Conservation (phyloP, 192 early-diverging fungal genomes). For the Entomortierella lignicola region DNA sequence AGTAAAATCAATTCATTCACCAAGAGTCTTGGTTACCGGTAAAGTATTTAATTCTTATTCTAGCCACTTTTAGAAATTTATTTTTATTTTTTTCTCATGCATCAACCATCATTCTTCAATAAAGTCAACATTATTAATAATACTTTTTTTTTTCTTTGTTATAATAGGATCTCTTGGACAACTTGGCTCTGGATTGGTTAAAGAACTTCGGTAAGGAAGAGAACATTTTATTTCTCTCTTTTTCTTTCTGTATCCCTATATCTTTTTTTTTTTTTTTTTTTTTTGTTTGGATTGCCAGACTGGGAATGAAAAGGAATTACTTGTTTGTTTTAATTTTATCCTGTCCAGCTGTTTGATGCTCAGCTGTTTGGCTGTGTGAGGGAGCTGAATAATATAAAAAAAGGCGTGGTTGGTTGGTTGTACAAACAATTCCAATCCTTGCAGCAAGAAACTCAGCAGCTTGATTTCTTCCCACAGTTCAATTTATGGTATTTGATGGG, state of each 20-base stretch:
- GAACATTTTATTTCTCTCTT: background rate
- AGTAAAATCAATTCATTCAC: conserved; percentile 52
- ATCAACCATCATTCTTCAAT: too few species aligned
- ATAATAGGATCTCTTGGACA: conserved; percentile 63
- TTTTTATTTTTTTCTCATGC: background rate
- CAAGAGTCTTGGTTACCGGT: conserved; percentile 72
- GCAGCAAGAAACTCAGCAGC: conserved; percentile 3
- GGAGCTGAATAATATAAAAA: too few species aligned
- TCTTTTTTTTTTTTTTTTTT: background rate
- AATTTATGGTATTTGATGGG: conserved; percentile 4
- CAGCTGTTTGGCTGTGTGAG: conserved; percentile 22
- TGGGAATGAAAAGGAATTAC: background rate
- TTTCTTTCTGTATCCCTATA: background rate
- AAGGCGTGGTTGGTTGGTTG: too few species aligned
- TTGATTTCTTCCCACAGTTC: conserved; percentile 50
- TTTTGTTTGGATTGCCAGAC: background rate
- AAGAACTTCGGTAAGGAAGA: conserved; percentile 62
- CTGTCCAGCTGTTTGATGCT: background rate
- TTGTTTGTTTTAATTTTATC: conserved; percentile 2
- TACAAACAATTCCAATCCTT: background rate
- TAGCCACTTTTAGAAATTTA: background rate
- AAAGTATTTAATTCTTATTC: conserved; percentile 7
- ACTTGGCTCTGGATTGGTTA: conserved; percentile 72
- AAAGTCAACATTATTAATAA: too few species aligned
- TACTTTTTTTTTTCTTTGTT: background rate